These are phyloP conservation scores for Mycena kentingensis DNA, from an alignment of 768 basidiomycete species.

Conservation along the genomic window DNA sequence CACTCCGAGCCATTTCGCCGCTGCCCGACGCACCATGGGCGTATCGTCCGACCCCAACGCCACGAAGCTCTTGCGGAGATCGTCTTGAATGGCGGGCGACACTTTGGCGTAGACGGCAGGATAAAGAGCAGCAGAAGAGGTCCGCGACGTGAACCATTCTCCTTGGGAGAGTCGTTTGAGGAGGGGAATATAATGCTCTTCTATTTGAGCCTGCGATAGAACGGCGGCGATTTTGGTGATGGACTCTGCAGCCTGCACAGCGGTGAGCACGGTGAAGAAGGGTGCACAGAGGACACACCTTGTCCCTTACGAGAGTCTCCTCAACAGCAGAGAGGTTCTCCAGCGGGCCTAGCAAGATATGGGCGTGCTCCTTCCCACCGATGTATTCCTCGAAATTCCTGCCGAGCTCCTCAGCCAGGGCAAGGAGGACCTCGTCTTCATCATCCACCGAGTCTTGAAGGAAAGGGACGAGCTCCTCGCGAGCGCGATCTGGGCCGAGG, in stretches of 20 bases:
- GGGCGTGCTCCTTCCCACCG: conserved; percentile 85
- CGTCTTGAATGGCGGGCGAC: conserved; percentile 73
- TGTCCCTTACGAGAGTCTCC: conserved; percentile 96
- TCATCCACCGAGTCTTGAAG: conserved; percentile 99
- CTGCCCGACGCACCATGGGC: conserved; percentile 96
- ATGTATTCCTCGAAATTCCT: conserved; percentile 92
- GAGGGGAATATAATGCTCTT: conserved; percentile 90
- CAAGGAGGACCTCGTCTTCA: conserved; percentile 96
- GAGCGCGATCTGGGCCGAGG: conserved; percentile 90
- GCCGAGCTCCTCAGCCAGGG: conserved; percentile 93
- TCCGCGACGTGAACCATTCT: conserved; percentile 99
- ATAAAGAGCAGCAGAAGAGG: conserved; percentile 92
- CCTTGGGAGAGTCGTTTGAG: conserved; percentile 86
- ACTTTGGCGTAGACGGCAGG: conserved; percentile 87
- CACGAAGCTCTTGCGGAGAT: conserved; percentile 82
- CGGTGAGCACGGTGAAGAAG: conserved; percentile 12
- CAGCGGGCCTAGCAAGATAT: conserved; percentile 85
- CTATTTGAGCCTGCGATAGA: conserved; percentile 77
- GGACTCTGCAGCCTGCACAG: conserved; percentile 84
- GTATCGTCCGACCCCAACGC: conserved; percentile 91
- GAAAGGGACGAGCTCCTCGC: conserved; percentile 95
- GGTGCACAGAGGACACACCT: conserved; percentile 53
- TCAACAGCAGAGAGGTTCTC: conserved; percentile 97
- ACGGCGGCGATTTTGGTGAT: conserved; percentile 86
- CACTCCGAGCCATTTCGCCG: conserved; percentile 95